Base-by-base conservation (phyloP, 1,139 yeast genomes). In the Taphrina communis region DNA sequence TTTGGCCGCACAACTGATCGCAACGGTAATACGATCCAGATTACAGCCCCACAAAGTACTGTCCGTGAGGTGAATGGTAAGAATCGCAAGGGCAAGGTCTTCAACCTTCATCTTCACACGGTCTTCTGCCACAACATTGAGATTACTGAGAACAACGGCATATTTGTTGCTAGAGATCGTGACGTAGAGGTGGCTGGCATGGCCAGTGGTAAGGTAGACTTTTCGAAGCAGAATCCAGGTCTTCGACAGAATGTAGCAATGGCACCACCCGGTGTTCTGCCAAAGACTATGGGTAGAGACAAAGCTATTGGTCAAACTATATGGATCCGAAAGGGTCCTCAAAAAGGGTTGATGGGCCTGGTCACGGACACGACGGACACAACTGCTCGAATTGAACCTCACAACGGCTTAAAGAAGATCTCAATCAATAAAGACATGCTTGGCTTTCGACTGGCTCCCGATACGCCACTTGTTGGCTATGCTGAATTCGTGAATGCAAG, bases 301-400 rank as follows among this genome's bases (percentile, higher is more conserved):
- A 85, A 86, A 66, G 86, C 94, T 52, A 76, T 93, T 52, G 89
- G 90, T 73, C 91, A 90, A 76, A 89, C 90, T 70, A 97, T 94
- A 41, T 86, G 93, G 71, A 89, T 95, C 63, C 87, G 90, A 44
- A 87, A 89, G 74, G 82, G 87, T 11, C 97, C 98, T 6, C 91
- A 93, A 79, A 95, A 94, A 80, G 98, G 99, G 55, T 85, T 92
- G 74, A 88, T 89, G 82, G 99, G 99, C 76, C 89, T 90, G 73
- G 92, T 95, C 53, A 89, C 90, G 72, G 98, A 94, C 76, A 90
- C 97, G 14, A 95, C 92, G 74, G 99, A 96, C 72, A 88, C 88
- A 25, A 85, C 84, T 74, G 98, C 98, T 1, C 85, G 98, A 72
- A 89, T 94, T 61, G 99, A 94, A 79, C 84, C 94, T 73, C 98